Evolutionary conservation across 2,329 filamentous ascomycete genomes (phyloP).

Genomic region (Beauveria rudraprayagi): DNA sequence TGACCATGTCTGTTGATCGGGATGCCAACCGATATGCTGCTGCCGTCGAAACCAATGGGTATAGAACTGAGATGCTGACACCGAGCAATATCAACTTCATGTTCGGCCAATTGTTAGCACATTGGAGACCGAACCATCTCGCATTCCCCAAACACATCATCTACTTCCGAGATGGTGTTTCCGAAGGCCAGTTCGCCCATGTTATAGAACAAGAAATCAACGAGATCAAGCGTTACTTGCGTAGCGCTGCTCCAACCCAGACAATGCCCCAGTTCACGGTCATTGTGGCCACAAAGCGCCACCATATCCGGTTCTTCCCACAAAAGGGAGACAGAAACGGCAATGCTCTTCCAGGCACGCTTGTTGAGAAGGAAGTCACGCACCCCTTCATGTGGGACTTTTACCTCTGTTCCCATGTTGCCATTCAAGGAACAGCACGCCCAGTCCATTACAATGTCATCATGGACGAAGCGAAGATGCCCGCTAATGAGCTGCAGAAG

Average conservation of each 20-base stretch:
- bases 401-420: constrained; percentile 54
- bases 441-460: constrained; percentile 91
- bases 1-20: constrained; percentile 73
- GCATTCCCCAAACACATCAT: constrained; percentile 62
- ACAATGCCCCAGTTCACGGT: constrained; percentile 66
- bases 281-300: constrained; percentile 84
- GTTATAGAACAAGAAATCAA: constrained; percentile 72
- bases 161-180: constrained; percentile 90
- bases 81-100: constrained; percentile 57
- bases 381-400: constrained; percentile 90
- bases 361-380: constrained; percentile 85
- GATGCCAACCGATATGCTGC: constrained; percentile 70
- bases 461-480: constrained; percentile 65
- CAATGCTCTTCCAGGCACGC: constrained; percentile 77
- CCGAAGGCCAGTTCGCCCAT: constrained; percentile 74
- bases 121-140: constrained; percentile 55
- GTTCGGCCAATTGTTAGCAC: constrained; percentile 53
- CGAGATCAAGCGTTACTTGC: constrained; percentile 57
- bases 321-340: constrained; percentile 61
- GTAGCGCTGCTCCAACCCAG: constrained; percentile 23
- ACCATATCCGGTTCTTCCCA: constrained; percentile 91
- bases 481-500: constrained; percentile 64
- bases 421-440: constrained; percentile 88
- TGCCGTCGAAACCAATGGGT: constrained; percentile 73
- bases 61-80: constrained; percentile 70